Evolutionary conservation across 2,329 filamentous ascomycete species (phyloP), one percentile per base, ranked within the genome.

Genomic region (Immersiporthe knoxdaviesiana): DNA sequence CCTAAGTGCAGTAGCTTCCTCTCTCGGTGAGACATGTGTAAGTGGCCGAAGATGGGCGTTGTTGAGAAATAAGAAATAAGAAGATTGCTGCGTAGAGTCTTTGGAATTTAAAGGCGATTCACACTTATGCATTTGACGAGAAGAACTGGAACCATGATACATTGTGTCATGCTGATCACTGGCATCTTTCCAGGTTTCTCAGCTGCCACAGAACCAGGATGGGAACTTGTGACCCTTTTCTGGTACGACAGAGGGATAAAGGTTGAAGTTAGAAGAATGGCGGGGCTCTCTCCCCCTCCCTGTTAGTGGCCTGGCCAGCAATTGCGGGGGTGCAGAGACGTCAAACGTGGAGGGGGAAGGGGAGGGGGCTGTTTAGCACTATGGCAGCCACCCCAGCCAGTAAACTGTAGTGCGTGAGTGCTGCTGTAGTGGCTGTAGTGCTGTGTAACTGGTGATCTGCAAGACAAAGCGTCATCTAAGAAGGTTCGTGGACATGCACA

Each of bases 281-380:
- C 61, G 61, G 39, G 61, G 61, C 11, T 50, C 27, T n/a, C n/a
- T n/a, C n/a, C n/a, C n/a, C n/a, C n/a, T n/a, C n/a, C n/a, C n/a
- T 27, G 21, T n/a, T 47, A 63, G n/a, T 63, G 39, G 35, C 37
- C 59, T 24, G n/a, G 50, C 27, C n/a, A 14, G n/a, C 27, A 50
- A 63, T 63, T 63, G 61, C 61, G 61, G 61, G n/a, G 61, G 61
- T 63, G 35, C 35, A 39, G 24, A 54, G 39, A 37, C 59, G 35
- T 61, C 59, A 30, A 18, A 44, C n/a, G 11, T 3, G 59, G 32
- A 41, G 37, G 24, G 18, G 32, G 12, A 7, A 1, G 18, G 18
- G 32, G 12, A 7, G 2, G 18, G 11, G 35, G 7, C 1, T 44
- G 11, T 62, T 16, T 62, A 16, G n/a, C 11, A 27, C 39, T 24